A percentile compares a stretch with the other conserved stretches of the same genome.
These are phyloP conservation scores for Allium fistulosum DNA, from an alignment of 106 monocot genomes.

Conservation along the genomic window DNA sequence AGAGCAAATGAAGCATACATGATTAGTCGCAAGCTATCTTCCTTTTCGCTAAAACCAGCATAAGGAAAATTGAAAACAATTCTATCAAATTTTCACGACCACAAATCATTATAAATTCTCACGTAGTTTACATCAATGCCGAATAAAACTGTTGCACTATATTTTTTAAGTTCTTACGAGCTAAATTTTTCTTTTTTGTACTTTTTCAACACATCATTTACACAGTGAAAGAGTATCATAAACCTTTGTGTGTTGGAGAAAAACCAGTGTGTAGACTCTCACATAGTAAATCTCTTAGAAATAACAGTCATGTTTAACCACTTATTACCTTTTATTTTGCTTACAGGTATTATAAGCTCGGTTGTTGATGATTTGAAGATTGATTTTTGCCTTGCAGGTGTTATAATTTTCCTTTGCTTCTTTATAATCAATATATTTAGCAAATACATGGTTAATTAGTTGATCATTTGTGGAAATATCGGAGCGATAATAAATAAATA, in stretches of 20 bases:
- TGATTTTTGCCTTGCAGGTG: no score
- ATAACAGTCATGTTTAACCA: no score
- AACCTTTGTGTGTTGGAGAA: neutral
- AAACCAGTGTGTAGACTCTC: neutral
- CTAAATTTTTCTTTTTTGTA: slow-evolving; percentile 36
- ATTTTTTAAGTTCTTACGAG: slow-evolving; percentile 23
- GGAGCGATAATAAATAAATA: no score
- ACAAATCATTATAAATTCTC: slow-evolving; percentile 37
- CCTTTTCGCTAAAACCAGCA: slow-evolving; percentile 43
- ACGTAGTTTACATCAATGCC: slow-evolving; percentile 41
- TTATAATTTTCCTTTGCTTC: no score
- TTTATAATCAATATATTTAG: no score
- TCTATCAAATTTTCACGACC: slow-evolving; percentile 30
- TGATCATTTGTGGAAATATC: no score
- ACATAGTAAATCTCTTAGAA: no score
- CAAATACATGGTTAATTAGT: no score
- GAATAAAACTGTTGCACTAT: slow-evolving; percentile 45
- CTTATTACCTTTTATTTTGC: no score
- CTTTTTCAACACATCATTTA: slow-evolving; percentile 25
- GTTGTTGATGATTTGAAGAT: no score
- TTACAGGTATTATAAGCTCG: no score
- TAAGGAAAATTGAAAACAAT: slow-evolving; percentile 65
- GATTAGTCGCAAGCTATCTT: slow-evolving; percentile 14
- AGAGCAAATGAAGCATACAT: slow-evolving; percentile 10
- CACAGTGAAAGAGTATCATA: neutral